A percentile compares a stretch with the other conserved stretches of the same genome.
Conservation (phyloP, 78 protist species). For the Dictyostelium firmibasis region DNA sequence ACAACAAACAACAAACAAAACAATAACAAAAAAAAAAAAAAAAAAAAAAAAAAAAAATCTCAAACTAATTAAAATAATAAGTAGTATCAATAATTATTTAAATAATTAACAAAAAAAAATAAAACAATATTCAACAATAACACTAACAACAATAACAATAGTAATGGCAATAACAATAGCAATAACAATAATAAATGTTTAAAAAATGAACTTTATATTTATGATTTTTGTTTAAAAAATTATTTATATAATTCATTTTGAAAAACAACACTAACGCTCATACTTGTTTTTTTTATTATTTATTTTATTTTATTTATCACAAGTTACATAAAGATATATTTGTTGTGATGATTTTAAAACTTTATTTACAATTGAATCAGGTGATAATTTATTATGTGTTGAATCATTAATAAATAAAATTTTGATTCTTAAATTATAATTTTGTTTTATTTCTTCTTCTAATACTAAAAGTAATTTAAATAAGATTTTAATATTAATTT, state of each 20-base stretch:
- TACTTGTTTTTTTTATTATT: not conserved
- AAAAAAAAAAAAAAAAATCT: not conserved
- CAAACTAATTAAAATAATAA: not conserved
- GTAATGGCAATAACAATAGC: not conserved
- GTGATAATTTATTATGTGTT: not conserved
- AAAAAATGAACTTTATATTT: not conserved
- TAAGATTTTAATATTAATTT: not conserved
- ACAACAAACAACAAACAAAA: not conserved
- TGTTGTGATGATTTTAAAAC: not conserved
- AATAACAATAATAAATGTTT: not conserved
- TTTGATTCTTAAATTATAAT: not conserved
- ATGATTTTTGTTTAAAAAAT: not conserved
- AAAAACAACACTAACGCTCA: not conserved
- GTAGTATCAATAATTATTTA: not conserved
- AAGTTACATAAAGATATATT: not conserved
- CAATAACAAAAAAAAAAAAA: not conserved
- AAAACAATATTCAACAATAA: too few relatives aligned
- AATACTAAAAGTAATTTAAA: not conserved
- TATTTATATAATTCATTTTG: not conserved
- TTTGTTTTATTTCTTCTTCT: not conserved
- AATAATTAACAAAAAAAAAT: too few relatives aligned
- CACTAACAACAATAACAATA: too few relatives aligned
- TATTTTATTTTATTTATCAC: not conserved
- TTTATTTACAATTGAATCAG: not conserved
- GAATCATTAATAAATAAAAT: not conserved